Base-by-base conservation (phyloP, 2,329 filamentous ascomycete species). In the Hymenotorrendiella dingleyae region DNA sequence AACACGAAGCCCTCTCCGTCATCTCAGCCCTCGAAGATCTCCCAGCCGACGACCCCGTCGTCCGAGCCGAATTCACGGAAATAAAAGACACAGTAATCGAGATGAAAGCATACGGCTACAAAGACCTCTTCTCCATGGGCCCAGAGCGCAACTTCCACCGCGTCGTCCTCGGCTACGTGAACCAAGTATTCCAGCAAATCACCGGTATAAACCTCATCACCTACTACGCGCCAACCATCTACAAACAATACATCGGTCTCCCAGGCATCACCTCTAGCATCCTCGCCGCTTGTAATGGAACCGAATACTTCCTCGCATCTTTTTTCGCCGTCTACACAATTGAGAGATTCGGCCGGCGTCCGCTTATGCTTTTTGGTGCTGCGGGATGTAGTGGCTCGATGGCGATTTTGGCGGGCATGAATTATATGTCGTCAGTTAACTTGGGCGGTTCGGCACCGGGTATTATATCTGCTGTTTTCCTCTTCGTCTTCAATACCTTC, bases 321-420 rank as follows among this genome's bases (percentile, higher is more conserved):
- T 62, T 62, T 22, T 54, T 67, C 6, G 64, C 65, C 1, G 51
- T 67, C 4, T 62, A 62, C 12, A 60, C 65, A 2, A 70, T 73
- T 39, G 70, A 73, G 61, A 72, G 75, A 2, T 75, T 82, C 3
- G 82, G 82, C 9, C 78, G 84, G 21, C 73, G 84, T 14, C 75
- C 76, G 56, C 72, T 88, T 47, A 87, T 89, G 81, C 64, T 88
- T 14, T 76, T 86, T 49, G 83, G 82, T 37, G 77, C 78, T 0
- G 64, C 73, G 22, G 78, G 78, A 0, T 80, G 81, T 68, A 77
- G 77, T 17, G 58, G 70, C 2, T 80, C 77, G 34, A 86, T 87
- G 83, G 73, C 77, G 1, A 70, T 86, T 27, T 67, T 79, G 7
- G 60, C 62, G 1, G 60, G 57, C 28, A 53, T 20, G 19, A 59